Conservation (phyloP, 805 yeast genomes). For the Kluyveromyces nonfermentans region DNA sequence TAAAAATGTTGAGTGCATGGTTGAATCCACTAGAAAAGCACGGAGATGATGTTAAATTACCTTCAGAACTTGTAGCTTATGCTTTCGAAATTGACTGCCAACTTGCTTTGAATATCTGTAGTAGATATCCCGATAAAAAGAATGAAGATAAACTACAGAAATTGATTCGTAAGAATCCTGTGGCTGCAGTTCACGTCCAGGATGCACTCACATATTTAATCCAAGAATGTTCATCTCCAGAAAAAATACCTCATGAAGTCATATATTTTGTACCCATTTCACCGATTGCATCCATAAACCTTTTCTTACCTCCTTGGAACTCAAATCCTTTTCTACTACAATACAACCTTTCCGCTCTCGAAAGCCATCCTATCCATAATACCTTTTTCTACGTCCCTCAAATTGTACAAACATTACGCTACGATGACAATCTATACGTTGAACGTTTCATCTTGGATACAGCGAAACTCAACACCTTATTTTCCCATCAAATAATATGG, state of each 20-base stretch:
- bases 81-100: conserved; percentile 64
- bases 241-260: conserved; percentile 26
- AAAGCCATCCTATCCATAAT: conserved; percentile 73
- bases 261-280: conserved; percentile 67
- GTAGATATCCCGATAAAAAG: conserved; percentile 38
- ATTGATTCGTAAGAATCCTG: conserved; percentile 47
- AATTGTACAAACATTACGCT: conserved; percentile 84
- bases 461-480: conserved; percentile 79
- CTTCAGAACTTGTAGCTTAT: conserved; percentile 33
- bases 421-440: conserved; percentile 76
- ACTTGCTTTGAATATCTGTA: conserved; percentile 61
- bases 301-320: conserved; percentile 69
- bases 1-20: conserved; percentile 69
- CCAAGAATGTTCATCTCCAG: conserved; percentile 1
- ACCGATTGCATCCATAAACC: conserved; percentile 77
- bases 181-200: conserved; percentile 29
- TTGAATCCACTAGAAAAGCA: conserved; percentile 34
- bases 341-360: conserved; percentile 83
- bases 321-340: conserved; percentile 63
- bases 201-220: conserved; percentile 15
- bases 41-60: conserved; percentile 28
- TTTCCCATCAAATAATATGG: conserved; percentile 98
- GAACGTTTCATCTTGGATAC: conserved; percentile 85
- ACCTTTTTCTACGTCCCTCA: conserved; percentile 98
- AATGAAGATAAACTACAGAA: conserved; percentile 31